phyloP scores from a whole-genome alignment of 1,284 basidiomycete species.

The Mycena sp. region DNA sequence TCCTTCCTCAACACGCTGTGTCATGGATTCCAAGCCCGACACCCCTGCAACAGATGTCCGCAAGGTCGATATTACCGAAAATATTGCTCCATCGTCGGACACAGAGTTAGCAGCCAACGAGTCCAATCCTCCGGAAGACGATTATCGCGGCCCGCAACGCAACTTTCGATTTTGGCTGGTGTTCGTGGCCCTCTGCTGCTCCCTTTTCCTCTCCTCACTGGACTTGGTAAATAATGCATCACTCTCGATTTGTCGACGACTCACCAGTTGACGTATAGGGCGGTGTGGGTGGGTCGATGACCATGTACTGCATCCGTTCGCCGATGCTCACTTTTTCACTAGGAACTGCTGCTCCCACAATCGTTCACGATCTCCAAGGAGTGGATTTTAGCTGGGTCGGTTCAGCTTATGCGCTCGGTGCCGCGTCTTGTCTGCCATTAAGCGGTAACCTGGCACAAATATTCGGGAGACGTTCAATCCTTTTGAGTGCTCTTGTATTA shows the following conservation, averaged over 20 bases:
- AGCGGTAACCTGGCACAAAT: constrained; percentile 41
- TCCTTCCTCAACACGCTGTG: too few relatives aligned
- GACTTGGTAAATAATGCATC: constrained; percentile 12
- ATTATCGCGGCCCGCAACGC: too few relatives aligned
- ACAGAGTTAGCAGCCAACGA: too few relatives aligned
- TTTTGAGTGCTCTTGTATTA: constrained; percentile 43
- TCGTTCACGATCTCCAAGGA: constrained; percentile 13
- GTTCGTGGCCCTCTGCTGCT: constrained; percentile 16
- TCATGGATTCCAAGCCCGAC: too few relatives aligned
- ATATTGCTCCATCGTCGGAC: too few relatives aligned
- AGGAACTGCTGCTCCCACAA: constrained; percentile 19
- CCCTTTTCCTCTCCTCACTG: constrained; percentile 6
- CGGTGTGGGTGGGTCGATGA: too few relatives aligned
- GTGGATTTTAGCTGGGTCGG: constrained; percentile 27
- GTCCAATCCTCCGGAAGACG: too few relatives aligned
- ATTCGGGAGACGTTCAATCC: constrained; percentile 44
- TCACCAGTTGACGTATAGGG: too few relatives aligned
- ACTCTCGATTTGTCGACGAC: neutral
- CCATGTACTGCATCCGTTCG: neutral
- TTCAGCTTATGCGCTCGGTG: constrained; percentile 33
- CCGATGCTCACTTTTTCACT: neutral
- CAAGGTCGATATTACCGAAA: too few relatives aligned
- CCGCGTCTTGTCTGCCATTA: constrained; percentile 33
- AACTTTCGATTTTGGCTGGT: constrained; percentile 26
- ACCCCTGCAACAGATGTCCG: too few relatives aligned